Base-by-base conservation (phyloP, 2,329 filamentous ascomycete species). In the Fusarium fracticaudum region DNA sequence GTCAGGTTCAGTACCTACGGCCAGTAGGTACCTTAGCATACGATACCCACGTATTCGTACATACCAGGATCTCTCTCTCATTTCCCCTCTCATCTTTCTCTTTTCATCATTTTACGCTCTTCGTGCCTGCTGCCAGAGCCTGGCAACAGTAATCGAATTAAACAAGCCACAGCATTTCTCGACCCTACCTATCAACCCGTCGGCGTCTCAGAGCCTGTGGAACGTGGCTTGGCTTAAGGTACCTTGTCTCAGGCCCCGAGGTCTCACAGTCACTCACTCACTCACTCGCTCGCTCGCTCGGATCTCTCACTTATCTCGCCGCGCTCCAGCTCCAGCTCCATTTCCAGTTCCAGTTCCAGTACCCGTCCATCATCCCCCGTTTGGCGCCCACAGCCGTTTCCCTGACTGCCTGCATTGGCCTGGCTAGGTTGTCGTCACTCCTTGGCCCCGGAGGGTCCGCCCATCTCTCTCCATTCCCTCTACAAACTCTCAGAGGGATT, bases 41-140 rank as follows among this genome's bases (percentile, higher is more conserved):
- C 66, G 50, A 63, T 64, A 69, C 65, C 65, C 66, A 69, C 67
- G 72, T 74, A 74, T 74, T 75, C 72, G 72, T 74, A 74, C 69
- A 64, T 35, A 53, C 54, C 35, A 57, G 38, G 35, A 26, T 53
- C 50, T 53, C 47, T 47, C 22, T 40, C 40, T 43, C 51, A 57
- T 47, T 44, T 51, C 44, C 55, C 61, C 44, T 69, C 70, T 66
- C 44, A 22, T 15, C 38, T 64, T 62, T 47, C 43, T 41, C 47
- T 58, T 35, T 70, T 71, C 51, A 24, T 67, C 63, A 68, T 68
- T 44, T 47, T 43, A 66, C 67, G 47, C 67, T 60, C 38, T 59
- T 71, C 60, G 41, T 59, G 37, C 62, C 58, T 69, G 58, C 45
- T 70, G 64, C 60, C 62, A 61, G 64, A 73, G 58, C 58, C 64